Evolutionary conservation across 2,329 filamentous ascomycete genomes (phyloP).

Genomic region (Talaromyces islandicus): DNA sequence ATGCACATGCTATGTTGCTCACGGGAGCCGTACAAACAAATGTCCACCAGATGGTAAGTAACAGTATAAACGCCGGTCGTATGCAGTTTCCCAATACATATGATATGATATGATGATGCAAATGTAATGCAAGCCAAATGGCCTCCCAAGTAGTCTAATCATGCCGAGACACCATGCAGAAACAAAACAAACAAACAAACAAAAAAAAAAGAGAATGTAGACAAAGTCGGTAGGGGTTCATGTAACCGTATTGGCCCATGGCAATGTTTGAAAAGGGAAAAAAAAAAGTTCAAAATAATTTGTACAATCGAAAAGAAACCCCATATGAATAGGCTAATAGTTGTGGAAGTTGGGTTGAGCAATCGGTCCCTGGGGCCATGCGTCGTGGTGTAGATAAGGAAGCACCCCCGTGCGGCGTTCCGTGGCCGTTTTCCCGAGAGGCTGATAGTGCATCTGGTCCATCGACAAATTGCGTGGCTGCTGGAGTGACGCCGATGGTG

Average conservation of each 20-base stretch:
- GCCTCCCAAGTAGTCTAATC: neutral
- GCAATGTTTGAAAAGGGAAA: too few relatives aligned
- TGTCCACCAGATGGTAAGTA: neutral
- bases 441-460: slow-evolving; percentile 77
- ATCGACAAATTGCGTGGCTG: slow-evolving; percentile 61
- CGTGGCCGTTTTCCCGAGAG: slow-evolving; percentile 63
- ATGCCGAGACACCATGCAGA: neutral
- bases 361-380: slow-evolving; percentile 28
- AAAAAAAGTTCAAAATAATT: slow-evolving; percentile 1
- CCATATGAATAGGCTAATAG: slow-evolving; percentile 12
- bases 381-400: slow-evolving; percentile 47
- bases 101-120: neutral
- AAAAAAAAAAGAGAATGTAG: neutral
- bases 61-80: neutral
- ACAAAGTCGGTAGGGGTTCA: neutral
- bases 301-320: slow-evolving; percentile 4
- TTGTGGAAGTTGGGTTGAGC: slow-evolving; percentile 25
- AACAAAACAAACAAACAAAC: neutral
- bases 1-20: neutral
- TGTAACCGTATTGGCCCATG: neutral
- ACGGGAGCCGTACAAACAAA: neutral
- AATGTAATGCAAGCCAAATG: neutral
- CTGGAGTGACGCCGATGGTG: slow-evolving; percentile 72
- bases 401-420: slow-evolving; percentile 63
- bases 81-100: neutral